Conservation (phyloP, 1,284 basidiomycete genomes). For the Xerocomus minutiporus region DNA sequence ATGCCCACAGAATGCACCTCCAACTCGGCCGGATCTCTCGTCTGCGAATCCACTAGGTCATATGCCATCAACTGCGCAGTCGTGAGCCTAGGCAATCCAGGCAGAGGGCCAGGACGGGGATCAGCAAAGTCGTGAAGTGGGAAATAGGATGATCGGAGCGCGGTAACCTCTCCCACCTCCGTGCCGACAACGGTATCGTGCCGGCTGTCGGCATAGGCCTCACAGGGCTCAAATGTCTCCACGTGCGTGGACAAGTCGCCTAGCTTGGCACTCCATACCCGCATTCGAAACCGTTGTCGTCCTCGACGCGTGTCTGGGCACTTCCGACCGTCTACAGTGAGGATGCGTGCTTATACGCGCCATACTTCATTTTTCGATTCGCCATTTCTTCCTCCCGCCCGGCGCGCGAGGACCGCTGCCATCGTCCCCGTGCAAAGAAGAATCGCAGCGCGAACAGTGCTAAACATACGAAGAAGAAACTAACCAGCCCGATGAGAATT, state of each 20-base stretch:
- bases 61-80: conserved; percentile 35
- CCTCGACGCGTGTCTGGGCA: conserved; percentile 30
- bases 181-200: conserved; percentile 31
- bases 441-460: conserved; percentile 52
- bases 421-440: conserved; percentile 41
- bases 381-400: conserved; percentile 4
- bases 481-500: conserved; percentile 52
- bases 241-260: neutral
- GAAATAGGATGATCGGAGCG: conserved; percentile 13
- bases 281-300: conserved; percentile 5
- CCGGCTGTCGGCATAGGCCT: conserved; percentile 21
- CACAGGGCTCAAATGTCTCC: conserved; percentile 23
- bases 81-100: conserved; percentile 23
- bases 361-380: conserved; percentile 10
- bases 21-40: conserved; percentile 28
- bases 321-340: conserved; percentile 38
- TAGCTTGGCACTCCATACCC: conserved; percentile 6
- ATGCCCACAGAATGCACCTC: conserved; percentile 30
- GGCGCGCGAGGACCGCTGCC: conserved; percentile 3
- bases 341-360: conserved; percentile 28
- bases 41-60: conserved; percentile 20
- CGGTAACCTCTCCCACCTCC: conserved; percentile 20
- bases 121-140: conserved; percentile 1
- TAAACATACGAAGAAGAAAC: conserved; percentile 53
- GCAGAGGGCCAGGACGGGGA: conserved; percentile 18